A percentile compares a stretch with the other conserved stretches of the same genome.
phyloP scores from a whole-genome alignment of 257 asterid genomes.

The Petunia axillaris region DNA sequence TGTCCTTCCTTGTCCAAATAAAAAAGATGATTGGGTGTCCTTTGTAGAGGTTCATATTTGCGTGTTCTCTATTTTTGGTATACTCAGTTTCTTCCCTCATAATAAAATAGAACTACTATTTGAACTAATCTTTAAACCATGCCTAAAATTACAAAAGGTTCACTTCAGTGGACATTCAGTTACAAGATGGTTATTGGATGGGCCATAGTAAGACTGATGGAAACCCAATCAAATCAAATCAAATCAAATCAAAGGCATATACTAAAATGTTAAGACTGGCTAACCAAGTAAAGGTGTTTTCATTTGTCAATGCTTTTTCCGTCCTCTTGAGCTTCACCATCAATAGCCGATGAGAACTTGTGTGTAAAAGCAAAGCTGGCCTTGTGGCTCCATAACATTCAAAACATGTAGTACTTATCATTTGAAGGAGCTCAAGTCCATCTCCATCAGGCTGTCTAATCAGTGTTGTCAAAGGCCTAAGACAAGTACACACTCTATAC shows the following conservation, averaged over 20 bases:
- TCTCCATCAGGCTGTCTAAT: neutral
- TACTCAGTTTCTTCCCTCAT: neutral
- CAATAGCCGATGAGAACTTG: neutral
- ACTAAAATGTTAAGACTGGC: conserved; percentile 1
- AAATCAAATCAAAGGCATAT: neutral
- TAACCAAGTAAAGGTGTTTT: neutral
- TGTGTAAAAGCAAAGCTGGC: neutral
- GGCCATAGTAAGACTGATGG: conserved; percentile 3
- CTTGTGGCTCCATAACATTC: conserved; percentile 5
- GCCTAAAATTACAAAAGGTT: no score
- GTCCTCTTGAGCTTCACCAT: conserved; percentile 7
- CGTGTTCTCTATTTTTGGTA: neutral
- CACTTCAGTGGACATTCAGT: neutral
- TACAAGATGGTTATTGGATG: neutral
- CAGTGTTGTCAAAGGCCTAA: neutral
- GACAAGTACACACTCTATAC: neutral
- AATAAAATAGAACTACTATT: neutral
- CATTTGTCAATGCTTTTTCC: neutral
- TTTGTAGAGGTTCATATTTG: conserved; percentile 11
- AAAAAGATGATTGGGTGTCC: neutral
- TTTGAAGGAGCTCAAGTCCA: neutral
- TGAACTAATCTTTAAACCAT: neutral
- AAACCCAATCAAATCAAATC: neutral
- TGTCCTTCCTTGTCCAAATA: no score
- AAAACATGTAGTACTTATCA: neutral